Evolutionary conservation across 2,329 filamentous ascomycete genomes (phyloP), one percentile per base, ranked within the genome.

Genomic region (Calonectria pauciramosa): DNA sequence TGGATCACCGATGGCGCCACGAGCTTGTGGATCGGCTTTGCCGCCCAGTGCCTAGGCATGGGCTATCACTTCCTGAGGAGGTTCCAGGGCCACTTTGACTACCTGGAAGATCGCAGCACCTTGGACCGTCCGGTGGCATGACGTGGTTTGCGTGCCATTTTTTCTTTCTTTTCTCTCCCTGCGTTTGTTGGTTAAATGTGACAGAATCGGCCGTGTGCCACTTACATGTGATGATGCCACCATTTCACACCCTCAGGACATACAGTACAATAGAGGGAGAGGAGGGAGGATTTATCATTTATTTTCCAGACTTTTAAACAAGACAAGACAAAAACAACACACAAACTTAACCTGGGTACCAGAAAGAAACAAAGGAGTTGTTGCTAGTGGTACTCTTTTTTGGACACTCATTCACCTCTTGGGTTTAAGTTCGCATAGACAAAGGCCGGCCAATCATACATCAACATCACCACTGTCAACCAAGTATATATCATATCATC

Each of bases 31-130:
- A 70, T 72, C 16, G 67, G 80, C 26, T 41, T 81, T 11, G 52
- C 75, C 30, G 70, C 76, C 23, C 78, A 82, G 26, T 47, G 81
- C 18, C 28, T 78, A n/a, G 71, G 78, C 32, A 79, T 78, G 54
- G 72, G 79, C 28, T 76, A 78, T 60, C 79, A 83, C 49, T 44
- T 80, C n/a, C 63, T 83, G 20, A 77, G 78, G 49, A 78, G 79
- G n/a, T 76, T 75, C 30, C 78, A 81, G 59, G 79, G 79, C 16
- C 82, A 78, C 72, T 75, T 84, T 60, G 82, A 84, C 70, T 80
- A 80, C 34, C 72, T 84, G 6, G 59, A 76, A 60, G 75, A 82
- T 32, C 67, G 75, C 14, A 71, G 60, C 14, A 78, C 63, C 20
- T 41, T 80, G 38, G 76, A 80, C 56, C 73, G 60, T 56, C 73